Conservation (phyloP, 2,329 filamentous ascomycete genomes). For the Pestalotiopsis sp. region DNA sequence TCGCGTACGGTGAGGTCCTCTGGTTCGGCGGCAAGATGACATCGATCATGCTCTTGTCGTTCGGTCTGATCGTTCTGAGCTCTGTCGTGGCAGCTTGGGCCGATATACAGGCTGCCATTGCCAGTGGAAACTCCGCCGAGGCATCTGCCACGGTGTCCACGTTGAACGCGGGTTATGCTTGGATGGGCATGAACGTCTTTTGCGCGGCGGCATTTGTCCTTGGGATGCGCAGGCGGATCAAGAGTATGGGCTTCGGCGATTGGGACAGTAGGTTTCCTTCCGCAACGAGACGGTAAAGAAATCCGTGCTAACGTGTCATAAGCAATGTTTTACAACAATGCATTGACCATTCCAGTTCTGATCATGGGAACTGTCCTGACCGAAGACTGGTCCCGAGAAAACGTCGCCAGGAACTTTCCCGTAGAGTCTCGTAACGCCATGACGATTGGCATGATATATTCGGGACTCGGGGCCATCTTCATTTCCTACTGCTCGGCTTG, state of each 20-base stretch:
- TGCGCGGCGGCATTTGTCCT: slow-evolving; percentile 89
- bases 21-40: slow-evolving; percentile 97
- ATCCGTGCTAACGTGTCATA: slow-evolving; percentile 18
- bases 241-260: slow-evolving; percentile 99
- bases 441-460: slow-evolving; percentile 88
- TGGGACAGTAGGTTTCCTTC: slow-evolving; percentile 83
- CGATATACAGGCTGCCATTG: slow-evolving; percentile 71
- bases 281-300: background rate
- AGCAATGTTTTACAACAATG: slow-evolving; percentile 99
- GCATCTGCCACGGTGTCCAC: slow-evolving; percentile 80
- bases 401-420: slow-evolving; percentile 87
- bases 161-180: slow-evolving; percentile 91
- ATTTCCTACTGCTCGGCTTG: slow-evolving; percentile 99
- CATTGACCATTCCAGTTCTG: slow-evolving; percentile 92
- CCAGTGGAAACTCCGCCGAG: slow-evolving; percentile 46
- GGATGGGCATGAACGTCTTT: slow-evolving; percentile 97
- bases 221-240: slow-evolving; percentile 96
- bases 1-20: slow-evolving; percentile 95
- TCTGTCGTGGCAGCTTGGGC: slow-evolving; percentile 96
- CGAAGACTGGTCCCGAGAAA: slow-evolving; percentile 90
- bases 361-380: slow-evolving; percentile 77
- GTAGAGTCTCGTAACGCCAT: slow-evolving; percentile 74
- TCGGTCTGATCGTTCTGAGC: slow-evolving; percentile 94
- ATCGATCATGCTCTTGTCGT: slow-evolving; percentile 84
- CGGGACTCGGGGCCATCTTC: slow-evolving; percentile 89